Evolutionary conservation across 2,329 filamentous ascomycete genomes (phyloP).

Genomic region (Beauveria sp.): DNA sequence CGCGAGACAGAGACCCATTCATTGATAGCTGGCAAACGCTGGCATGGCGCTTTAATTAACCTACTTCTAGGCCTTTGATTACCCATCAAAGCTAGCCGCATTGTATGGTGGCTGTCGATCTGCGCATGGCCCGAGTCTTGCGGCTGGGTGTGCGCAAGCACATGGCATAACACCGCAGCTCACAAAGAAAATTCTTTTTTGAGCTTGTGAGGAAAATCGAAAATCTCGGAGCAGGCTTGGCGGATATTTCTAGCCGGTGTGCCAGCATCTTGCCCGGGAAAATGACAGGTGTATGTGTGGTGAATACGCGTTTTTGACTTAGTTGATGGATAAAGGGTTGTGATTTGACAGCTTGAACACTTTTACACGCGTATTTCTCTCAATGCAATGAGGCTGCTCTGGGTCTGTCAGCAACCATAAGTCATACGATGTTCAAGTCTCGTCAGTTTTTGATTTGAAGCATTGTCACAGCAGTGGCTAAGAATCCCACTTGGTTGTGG

Average conservation of each 20-base stretch:
- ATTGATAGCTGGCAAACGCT: not conserved
- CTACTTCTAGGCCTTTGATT: not conserved
- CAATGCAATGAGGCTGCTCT: too few species aligned
- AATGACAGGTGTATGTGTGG: not conserved
- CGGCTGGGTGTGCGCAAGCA: not conserved
- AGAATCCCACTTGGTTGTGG: too few species aligned
- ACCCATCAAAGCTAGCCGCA: not conserved
- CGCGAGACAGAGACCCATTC: not conserved
- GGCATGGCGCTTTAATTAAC: not conserved
- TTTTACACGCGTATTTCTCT: not conserved
- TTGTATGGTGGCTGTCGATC: conserved; percentile 6
- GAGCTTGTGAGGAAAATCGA: not conserved
- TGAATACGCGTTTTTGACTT: not conserved
- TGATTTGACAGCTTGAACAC: not conserved
- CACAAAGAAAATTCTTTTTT: not conserved
- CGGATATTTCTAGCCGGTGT: not conserved
- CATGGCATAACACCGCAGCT: not conserved
- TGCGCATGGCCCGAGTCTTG: not conserved
- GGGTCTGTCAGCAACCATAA: too few species aligned
- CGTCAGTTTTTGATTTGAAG: too few species aligned
- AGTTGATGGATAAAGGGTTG: not conserved
- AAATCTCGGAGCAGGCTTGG: not conserved
- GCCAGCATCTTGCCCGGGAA: not conserved
- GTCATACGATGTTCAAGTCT: too few species aligned
- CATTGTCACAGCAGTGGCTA: not conserved